phyloP scores from a whole-genome alignment of 2,329 filamentous ascomycete genomes.

The Rhynchosporium agropyri region DNA sequence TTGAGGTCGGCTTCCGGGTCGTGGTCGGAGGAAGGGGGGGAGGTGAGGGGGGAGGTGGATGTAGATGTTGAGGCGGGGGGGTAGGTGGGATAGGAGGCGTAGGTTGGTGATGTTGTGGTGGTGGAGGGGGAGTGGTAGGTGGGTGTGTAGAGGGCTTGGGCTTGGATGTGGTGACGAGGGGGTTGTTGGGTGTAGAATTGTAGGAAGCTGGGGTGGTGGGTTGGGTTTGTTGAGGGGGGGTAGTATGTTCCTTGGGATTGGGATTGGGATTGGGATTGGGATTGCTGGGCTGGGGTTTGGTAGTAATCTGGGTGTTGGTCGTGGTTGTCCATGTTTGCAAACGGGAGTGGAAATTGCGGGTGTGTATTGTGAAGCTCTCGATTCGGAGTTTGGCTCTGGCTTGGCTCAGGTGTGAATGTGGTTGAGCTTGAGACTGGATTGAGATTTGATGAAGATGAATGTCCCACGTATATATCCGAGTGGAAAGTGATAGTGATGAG shows the following conservation, averaged over 20 bases:
- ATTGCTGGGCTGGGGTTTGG: neutral
- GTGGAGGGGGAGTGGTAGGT: too few relatives aligned
- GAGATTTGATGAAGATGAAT: neutral
- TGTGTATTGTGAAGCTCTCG: neutral
- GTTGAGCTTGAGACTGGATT: too few relatives aligned
- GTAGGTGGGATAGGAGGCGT: neutral
- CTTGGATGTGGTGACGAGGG: too few relatives aligned
- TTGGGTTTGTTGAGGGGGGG: neutral
- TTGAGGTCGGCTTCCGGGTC: constrained; percentile 49
- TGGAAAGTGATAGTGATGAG: neutral
- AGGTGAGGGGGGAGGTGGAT: neutral
- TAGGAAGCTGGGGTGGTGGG: too few relatives aligned
- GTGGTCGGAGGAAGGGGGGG: neutral
- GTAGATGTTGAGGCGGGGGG: neutral
- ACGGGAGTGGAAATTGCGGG: neutral
- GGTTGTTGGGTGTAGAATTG: too few relatives aligned
- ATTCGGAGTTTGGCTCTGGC: neutral
- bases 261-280: neutral
- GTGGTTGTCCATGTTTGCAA: constrained; percentile 12
- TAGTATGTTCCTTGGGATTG: constrained; percentile 5
- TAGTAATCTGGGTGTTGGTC: constrained; percentile 13
- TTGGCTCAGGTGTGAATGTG: neutral
- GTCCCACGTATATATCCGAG: constrained; percentile 5
- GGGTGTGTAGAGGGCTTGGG: too few relatives aligned
- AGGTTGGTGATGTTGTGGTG: neutral